Evolutionary conservation across 345 rosid species (phyloP).

Genomic region (Corymbia maculata): DNA sequence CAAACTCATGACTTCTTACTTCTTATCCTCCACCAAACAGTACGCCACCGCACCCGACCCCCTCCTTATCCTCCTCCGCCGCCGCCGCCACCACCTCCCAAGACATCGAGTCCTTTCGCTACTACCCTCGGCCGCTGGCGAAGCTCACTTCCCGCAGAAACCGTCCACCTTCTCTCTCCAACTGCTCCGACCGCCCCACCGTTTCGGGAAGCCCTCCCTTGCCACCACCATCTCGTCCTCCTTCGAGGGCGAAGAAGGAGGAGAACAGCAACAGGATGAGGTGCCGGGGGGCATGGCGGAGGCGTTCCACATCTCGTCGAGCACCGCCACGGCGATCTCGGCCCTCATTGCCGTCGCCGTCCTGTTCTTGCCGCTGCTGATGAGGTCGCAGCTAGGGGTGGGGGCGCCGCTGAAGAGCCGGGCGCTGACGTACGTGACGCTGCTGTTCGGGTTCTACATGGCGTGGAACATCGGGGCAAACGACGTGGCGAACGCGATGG

Average conservation of each 20-base stretch:
- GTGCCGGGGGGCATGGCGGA: conserved; percentile 58
- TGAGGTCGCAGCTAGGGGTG: conserved; percentile 53
- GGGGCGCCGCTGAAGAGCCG: conserved; percentile 58
- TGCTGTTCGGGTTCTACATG: conserved; percentile 91
- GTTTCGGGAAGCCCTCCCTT: conserved; percentile 15
- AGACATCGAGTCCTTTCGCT: background rate
- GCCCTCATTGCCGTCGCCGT: conserved; percentile 63
- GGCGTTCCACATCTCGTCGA: conserved; percentile 71
- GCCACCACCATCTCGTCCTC: conserved; percentile 77
- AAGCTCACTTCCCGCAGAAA: background rate
- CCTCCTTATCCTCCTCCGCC: conserved; percentile 28
- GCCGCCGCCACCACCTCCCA: conserved; percentile 16
- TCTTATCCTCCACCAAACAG: conserved; percentile 39
- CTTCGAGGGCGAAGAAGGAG: conserved; percentile 40
- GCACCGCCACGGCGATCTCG: conserved; percentile 57
- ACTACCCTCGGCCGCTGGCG: background rate
- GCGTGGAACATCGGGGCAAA: conserved; percentile 99
- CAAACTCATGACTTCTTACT: conserved; percentile 49
- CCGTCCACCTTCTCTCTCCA: background rate
- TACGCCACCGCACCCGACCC: conserved; percentile 30
- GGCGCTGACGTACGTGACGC: conserved; percentile 58
- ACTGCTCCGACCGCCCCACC: background rate
- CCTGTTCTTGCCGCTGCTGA: conserved; percentile 52
- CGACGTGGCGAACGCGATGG: conserved; percentile 99
- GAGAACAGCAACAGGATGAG: conserved; percentile 2